Evolutionary conservation across 352 stramenopile species (phyloP), one percentile per base, ranked within the genome.

Genomic region (Phytophthora constricta): DNA sequence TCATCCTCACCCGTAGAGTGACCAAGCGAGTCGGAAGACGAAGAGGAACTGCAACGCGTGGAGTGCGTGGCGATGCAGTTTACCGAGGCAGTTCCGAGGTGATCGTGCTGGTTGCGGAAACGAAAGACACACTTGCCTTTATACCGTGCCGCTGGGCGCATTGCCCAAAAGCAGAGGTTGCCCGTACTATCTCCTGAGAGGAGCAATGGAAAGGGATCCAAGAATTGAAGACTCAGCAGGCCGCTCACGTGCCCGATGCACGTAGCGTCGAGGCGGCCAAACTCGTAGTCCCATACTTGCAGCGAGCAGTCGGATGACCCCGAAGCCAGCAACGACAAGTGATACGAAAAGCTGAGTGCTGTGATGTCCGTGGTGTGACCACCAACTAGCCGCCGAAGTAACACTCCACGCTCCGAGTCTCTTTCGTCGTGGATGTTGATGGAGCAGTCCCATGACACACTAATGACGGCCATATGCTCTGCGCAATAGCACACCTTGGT

Each of bases 281-380:
- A 97, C 64, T 97, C 90, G 73, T 94, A 97, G 61, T 93, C 82
- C 90, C 90, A 97, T 27, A 96, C 60, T 60, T 92, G 84, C 11
- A 96, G 78, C 31, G 76, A 78, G 52, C 71, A 76, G 49, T 96
- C 86, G 2, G 82, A 86, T 13, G 84, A 86, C 5, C 87, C 89
- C 0, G 86, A 91, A 0, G 86, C 89, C 50, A 97, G 73, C 8
- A 96, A 62, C n/a, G 84, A 93, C 19, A 96, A 66, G 17, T 84
- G 67, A 34, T 81, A 77, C 48, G 84, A 95, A 60, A 92, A 95
- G 47, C 60, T 77, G 39, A 97, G 73, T 22, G 87, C 77, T 14
- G 86, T 89, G 62, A 97, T 95, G 64, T 97, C 90, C 14, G 77
- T 76, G 7, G 62, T 70, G 65, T 97, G 90, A 26, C 86, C 87